Conservation (phyloP, 208 protist species). For the Leishmania mexicana region DNA sequence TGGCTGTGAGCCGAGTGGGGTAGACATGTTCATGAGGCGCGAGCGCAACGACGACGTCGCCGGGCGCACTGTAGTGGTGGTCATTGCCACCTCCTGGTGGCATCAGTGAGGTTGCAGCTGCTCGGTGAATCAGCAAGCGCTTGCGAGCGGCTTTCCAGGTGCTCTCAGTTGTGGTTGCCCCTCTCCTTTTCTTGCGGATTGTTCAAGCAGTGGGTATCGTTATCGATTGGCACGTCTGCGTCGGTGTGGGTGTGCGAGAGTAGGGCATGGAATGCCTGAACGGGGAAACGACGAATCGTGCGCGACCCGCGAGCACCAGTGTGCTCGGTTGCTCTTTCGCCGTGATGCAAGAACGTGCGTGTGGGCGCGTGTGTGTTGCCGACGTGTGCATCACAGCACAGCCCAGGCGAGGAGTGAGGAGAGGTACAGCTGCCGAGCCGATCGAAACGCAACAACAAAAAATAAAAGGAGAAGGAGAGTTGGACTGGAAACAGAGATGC, state of each 20-base stretch:
- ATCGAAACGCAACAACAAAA: background rate
- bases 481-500: background rate
- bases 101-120: background rate
- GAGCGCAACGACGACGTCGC: conserved; percentile 6
- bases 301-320: background rate
- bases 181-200: background rate
- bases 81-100: background rate
- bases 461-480: background rate
- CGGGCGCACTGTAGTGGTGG: background rate
- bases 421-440: background rate
- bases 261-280: background rate
- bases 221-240: background rate
- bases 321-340: background rate
- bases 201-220: background rate
- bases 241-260: background rate
- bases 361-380: background rate
- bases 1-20: conserved; percentile 10
- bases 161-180: background rate
- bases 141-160: background rate
- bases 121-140: background rate
- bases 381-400: background rate
- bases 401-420: background rate
- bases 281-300: background rate
- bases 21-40: conserved; percentile 13
- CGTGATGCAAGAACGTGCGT: background rate